phyloP scores from a whole-genome alignment of 345 rosid genomes.

The Moricandia arvensis region DNA sequence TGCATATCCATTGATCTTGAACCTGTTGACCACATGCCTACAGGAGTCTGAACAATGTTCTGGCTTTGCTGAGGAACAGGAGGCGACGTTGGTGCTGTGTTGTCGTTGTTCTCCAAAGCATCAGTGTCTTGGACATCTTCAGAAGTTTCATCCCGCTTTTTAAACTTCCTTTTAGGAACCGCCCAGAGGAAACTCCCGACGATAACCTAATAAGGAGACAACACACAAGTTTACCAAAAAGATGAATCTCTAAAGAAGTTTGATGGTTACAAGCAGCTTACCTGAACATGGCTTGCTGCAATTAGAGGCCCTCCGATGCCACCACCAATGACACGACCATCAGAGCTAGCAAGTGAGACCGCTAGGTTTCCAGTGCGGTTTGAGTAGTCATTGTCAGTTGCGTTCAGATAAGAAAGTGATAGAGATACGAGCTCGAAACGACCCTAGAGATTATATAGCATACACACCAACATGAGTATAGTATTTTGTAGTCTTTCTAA shows the following conservation, averaged over 20 bases:
- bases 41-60: conserved; percentile 54
- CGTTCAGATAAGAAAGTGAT: conserved; percentile 71
- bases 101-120: conserved; percentile 29
- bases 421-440: conserved; percentile 85
- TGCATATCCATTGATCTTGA: conserved; percentile 70
- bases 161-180: conserved; percentile 60
- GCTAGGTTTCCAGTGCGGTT: conserved; percentile 71
- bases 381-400: conserved; percentile 47
- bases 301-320: conserved; percentile 88
- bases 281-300: conserved; percentile 92
- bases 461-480: conserved; percentile 6
- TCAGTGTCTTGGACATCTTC: conserved; percentile 47
- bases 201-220: conserved; percentile 51
- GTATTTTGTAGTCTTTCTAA: background rate
- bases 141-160: conserved; percentile 47
- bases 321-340: conserved; percentile 94
- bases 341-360: conserved; percentile 89
- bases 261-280: conserved; percentile 7
- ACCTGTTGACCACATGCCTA: conserved; percentile 65
- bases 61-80: conserved; percentile 49
- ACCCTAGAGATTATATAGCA: conserved; percentile 51
- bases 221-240: conserved; percentile 8
- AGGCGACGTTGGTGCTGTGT: conserved; percentile 40
- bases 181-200: conserved; percentile 92
- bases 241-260: background rate